Evolutionary conservation across 2,329 filamentous ascomycete genomes (phyloP).

Genomic region (Paracorniculantispora psalliotae): DNA sequence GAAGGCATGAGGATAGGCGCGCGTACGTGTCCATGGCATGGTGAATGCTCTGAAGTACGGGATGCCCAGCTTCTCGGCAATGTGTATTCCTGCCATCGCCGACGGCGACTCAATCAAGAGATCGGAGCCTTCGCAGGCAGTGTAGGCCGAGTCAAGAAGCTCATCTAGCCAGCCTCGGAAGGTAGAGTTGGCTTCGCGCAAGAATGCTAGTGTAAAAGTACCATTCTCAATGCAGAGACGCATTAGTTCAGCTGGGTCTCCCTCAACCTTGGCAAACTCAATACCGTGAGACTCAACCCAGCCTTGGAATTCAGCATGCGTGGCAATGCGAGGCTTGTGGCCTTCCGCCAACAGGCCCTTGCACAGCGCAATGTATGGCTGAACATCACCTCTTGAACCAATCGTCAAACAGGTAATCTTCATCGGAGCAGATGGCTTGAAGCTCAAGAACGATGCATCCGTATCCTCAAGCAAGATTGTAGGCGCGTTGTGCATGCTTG

Average conservation of each 20-base stretch:
- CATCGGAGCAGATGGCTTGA: constrained; percentile 77
- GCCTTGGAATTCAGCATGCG: constrained; percentile 79
- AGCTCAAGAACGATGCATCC: constrained; percentile 80
- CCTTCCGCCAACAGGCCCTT: constrained; percentile 86
- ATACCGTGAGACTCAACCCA: constrained; percentile 95
- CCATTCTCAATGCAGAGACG: constrained; percentile 92
- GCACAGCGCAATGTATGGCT: constrained; percentile 94
- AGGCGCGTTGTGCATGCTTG: constrained; percentile 52
- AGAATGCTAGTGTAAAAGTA: constrained; percentile 90
- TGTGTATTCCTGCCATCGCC: constrained; percentile 96
- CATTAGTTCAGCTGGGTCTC: constrained; percentile 93
- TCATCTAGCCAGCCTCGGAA: constrained; percentile 96
- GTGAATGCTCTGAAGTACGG: constrained; percentile 97
- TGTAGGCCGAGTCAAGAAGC: constrained; percentile 74
- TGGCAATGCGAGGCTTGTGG: constrained; percentile 81
- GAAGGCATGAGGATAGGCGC: constrained; percentile 95
- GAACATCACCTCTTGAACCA: constrained; percentile 90
- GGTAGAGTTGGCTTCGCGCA: constrained; percentile 78
- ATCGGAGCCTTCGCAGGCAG: constrained; percentile 79
- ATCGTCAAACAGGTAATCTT: constrained; percentile 92
- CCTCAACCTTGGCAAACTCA: constrained; percentile 81
- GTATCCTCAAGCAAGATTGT: constrained; percentile 87
- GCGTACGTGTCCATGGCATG: constrained; percentile 96
- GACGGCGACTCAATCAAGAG: constrained; percentile 92
- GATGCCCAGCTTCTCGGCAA: constrained; percentile 86